Percentiles rank a stretch among this genome's conserved stretches.
Evolutionary conservation across 768 basidiomycete genomes (phyloP).

Genomic region (Amanita rimosa): DNA sequence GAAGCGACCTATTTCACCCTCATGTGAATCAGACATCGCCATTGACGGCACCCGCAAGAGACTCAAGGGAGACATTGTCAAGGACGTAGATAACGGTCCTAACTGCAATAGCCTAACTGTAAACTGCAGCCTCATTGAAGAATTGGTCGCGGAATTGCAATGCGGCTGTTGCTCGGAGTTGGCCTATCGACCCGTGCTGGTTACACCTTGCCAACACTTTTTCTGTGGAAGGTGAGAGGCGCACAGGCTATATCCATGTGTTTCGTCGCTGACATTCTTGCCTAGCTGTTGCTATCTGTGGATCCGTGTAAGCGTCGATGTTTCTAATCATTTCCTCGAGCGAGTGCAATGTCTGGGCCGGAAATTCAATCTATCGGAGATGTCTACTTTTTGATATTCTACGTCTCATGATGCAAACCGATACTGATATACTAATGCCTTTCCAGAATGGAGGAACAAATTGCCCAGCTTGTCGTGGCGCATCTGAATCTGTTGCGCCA

Average conservation of each 20-base stretch:
- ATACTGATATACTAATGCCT: slow-evolving; percentile 7
- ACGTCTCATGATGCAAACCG: neutral
- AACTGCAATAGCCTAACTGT: slow-evolving; percentile 6
- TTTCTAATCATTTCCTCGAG: slow-evolving; percentile 5
- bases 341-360: neutral
- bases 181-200: slow-evolving; percentile 72
- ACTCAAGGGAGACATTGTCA: slow-evolving; percentile 32
- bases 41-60: slow-evolving; percentile 45
- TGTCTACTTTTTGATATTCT: neutral
- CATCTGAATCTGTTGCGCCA: slow-evolving; percentile 57
- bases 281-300: slow-evolving; percentile 70
- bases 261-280: neutral
- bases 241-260: neutral
- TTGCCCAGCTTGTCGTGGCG: slow-evolving; percentile 71
- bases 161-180: slow-evolving; percentile 82
- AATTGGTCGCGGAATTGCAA: slow-evolving; percentile 64
- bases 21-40: slow-evolving; percentile 36
- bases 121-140: slow-evolving; percentile 34
- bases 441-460: slow-evolving; percentile 72
- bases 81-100: neutral
- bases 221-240: slow-evolving; percentile 72
- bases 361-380: neutral
- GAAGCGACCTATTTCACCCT: slow-evolving; percentile 55
- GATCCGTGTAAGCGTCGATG: slow-evolving; percentile 57
- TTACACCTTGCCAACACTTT: slow-evolving; percentile 82